Evolutionary conservation across 2,329 filamentous ascomycete species (phyloP), one percentile per base, ranked within the genome.

Genomic region (Venturia effusa): DNA sequence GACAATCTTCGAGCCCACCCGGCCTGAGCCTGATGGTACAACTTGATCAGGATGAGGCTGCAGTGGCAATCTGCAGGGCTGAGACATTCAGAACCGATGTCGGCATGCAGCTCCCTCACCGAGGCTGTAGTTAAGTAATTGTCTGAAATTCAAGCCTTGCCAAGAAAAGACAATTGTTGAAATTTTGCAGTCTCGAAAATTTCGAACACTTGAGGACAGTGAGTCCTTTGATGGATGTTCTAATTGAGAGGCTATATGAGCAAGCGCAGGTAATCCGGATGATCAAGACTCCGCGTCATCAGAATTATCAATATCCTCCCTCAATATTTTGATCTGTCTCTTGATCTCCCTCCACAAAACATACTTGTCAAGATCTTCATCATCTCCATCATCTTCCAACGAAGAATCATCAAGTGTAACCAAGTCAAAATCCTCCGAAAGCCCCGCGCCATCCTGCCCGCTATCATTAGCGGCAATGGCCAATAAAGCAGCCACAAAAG

Each of bases 311-410:
- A 78, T 72, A 66, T 78, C 75, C 55, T 77, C 75, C 62, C 71
- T 69, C 59, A 78, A 66, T 32, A 76, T 76, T 67, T 74, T 71
- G 64, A 78, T 71, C 62, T 78, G 76, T 66, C 74, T 73, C 70
- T 77, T 75, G 3, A 78, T 70, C 67, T 74, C 75, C 30, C 71
- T 66, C 76, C 76, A 78, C 8, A 78, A 68, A 24, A 75, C 68
- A 51, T 76, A 69, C 30, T 75, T 69, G 10, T 76, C 73, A 34
- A 78, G 66, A 15, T 73, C 71, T 19, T 63, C 37, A 39, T 59
- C 51, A 40, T 57, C 71, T 71, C 19, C 68, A 66, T 67, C 66
- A 7, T 37, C 40, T 7, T 32, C 40, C 13, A 41, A 27, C 10
- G 1, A 6, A 60, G 39, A 10, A 19, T 37, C 34, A 24, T 41